Evolutionary conservation across 31 red algal species (phyloP).

Genomic region (Porphyra umbilicalis): DNA sequence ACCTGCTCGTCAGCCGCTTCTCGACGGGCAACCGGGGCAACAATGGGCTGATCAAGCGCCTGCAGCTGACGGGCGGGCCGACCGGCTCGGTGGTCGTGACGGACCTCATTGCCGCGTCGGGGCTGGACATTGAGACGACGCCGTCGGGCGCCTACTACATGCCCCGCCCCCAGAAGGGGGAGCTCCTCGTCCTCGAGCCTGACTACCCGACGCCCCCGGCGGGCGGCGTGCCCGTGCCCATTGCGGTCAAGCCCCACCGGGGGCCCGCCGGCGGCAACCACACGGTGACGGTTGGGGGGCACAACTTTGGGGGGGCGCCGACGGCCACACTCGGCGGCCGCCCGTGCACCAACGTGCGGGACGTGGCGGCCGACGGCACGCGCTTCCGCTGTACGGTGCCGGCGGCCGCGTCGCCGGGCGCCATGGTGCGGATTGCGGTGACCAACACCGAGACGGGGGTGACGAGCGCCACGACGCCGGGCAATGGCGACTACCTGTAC

Average conservation of each 20-base stretch:
- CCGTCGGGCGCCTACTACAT: not conserved
- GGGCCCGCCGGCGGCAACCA: conserved; percentile 16
- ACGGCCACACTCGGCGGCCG: conserved; percentile 23
- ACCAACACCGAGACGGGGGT: not conserved
- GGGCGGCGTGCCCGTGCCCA: not conserved
- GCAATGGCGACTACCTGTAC: conserved; percentile 1
- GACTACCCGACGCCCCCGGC: not conserved
- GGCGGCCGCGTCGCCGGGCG: not conserved
- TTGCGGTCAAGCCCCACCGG: not conserved
- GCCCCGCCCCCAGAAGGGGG: not conserved
- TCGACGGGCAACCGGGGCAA: not conserved
- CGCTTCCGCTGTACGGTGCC: conserved; percentile 2
- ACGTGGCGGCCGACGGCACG: conserved; percentile 12
- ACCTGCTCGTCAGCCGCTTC: not conserved
- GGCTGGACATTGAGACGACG: not conserved
- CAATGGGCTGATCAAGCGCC: not conserved
- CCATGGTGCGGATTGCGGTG: not conserved
- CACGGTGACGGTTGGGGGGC: conserved; percentile 25
- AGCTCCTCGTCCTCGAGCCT: not conserved
- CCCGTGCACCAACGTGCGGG: conserved; percentile 8
- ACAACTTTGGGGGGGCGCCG: conserved; percentile 23
- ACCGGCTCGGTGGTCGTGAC: not conserved
- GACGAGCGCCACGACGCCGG: not conserved
- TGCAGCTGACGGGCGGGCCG: not conserved
- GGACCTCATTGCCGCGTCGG: not conserved